A percentile compares a stretch with the other conserved stretches of the same genome.
These are phyloP conservation scores for Nigrospora sphaerica DNA, from an alignment of 2,329 filamentous ascomycete species.

Conservation along the genomic window DNA sequence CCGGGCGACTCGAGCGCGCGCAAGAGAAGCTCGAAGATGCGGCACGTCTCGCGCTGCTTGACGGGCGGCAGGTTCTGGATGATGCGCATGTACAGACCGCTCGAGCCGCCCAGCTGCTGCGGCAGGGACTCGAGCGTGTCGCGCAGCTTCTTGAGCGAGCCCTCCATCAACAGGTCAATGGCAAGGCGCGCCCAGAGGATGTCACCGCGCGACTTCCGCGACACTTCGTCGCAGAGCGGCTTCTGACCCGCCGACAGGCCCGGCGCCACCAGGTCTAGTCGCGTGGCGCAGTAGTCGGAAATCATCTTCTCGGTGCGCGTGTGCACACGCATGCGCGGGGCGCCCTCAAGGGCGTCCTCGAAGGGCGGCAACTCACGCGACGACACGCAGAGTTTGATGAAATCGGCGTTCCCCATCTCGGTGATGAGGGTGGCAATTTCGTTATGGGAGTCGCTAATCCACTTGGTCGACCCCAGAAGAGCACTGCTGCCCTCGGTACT, in stretches of 20 bases:
- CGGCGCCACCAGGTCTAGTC: background rate
- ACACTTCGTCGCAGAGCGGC: constrained; percentile 1
- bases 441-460: constrained; percentile 18
- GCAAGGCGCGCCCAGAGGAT: constrained; percentile 2
- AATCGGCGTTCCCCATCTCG: background rate
- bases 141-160: constrained; percentile 16
- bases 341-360: background rate
- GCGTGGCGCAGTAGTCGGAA: background rate
- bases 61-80: constrained; percentile 9
- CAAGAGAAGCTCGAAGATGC: constrained; percentile 21
- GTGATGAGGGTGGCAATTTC: constrained; percentile 17
- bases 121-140: constrained; percentile 20
- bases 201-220: constrained; percentile 1
- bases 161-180: constrained; percentile 1
- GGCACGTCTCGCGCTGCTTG: constrained; percentile 5
- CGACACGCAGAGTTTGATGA: constrained; percentile 1
- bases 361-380: constrained; percentile 3
- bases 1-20: constrained; percentile 20
- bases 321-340: background rate
- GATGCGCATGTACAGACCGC: constrained; percentile 25
- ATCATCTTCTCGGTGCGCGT: background rate
- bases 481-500: constrained; percentile 16
- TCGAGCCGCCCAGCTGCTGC: constrained; percentile 18
- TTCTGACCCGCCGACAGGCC: background rate
- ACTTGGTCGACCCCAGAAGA: constrained; percentile 20